Percentiles rank a stretch among this genome's conserved stretches.
Conservation (phyloP, 2,329 filamentous ascomycete species). For the Beauveria sp. region DNA sequence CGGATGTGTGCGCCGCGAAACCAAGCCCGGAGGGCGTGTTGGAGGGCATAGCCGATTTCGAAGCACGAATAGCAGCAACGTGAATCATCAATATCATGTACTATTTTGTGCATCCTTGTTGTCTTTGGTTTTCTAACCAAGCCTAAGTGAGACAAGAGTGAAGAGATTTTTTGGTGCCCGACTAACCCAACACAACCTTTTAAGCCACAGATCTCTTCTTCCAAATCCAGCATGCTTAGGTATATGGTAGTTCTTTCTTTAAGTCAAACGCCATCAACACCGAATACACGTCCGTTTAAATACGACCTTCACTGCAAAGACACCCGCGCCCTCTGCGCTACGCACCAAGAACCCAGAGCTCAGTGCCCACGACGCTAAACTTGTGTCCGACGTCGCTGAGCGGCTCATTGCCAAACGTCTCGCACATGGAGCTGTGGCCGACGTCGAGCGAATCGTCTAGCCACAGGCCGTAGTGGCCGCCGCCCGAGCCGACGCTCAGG, state of each 20-base stretch:
- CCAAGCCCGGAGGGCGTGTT: constrained; percentile 77
- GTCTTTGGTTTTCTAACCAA: not conserved
- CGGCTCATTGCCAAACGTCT: constrained; percentile 91
- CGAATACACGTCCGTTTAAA: not conserved
- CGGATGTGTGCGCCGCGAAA: constrained; percentile 72
- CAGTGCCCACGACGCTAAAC: constrained; percentile 84
- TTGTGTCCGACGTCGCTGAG: constrained; percentile 88
- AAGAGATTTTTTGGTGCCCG: not conserved
- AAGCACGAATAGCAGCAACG: not conserved
- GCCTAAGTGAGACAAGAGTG: not conserved
- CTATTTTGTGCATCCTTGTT: not conserved
- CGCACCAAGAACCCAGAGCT: constrained; percentile 82
- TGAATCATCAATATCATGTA: not conserved
- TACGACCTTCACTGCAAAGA: not conserved
- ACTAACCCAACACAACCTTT: not conserved
- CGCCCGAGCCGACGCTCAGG: constrained; percentile 77
- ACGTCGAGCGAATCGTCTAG: constrained; percentile 77
- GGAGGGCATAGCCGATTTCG: constrained; percentile 51
- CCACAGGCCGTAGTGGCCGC: constrained; percentile 91
- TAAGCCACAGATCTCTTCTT: not conserved
- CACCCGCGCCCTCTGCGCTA: constrained; percentile 13
- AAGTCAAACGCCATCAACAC: not conserved
- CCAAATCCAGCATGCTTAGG: not conserved
- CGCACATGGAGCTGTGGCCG: constrained; percentile 75
- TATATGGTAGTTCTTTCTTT: not conserved